Conservation (phyloP, 2,329 filamentous ascomycete species). For the Aspergillus sp. region DNA sequence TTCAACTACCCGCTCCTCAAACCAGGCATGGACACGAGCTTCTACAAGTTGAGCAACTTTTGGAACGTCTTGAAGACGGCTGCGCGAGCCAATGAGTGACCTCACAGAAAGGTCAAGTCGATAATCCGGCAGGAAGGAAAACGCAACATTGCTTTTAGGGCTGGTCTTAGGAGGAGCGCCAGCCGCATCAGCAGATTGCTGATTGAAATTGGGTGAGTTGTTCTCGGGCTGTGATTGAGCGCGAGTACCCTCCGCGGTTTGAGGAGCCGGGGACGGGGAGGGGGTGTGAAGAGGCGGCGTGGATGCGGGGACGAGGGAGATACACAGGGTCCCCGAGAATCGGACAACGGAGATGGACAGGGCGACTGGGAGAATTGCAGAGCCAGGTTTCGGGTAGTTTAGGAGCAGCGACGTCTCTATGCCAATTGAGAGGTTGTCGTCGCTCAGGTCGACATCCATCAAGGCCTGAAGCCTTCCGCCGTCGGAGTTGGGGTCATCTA, state of each 20-base stretch:
- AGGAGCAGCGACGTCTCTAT: conserved; percentile 91
- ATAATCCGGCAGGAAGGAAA: conserved; percentile 74
- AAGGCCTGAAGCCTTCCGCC: conserved; percentile 83
- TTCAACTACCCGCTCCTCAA: conserved; percentile 65
- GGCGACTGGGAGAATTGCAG: conserved; percentile 87
- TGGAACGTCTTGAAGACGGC: conserved; percentile 62
- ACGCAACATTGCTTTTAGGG: conserved; percentile 80
- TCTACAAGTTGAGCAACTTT: conserved; percentile 66
- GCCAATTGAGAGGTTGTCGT: conserved; percentile 85
- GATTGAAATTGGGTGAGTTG: conserved; percentile 10
- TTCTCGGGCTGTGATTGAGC: conserved; percentile 8
- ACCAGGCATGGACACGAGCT: conserved; percentile 63
- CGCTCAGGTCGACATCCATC: conserved; percentile 95
- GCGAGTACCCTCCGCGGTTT: conserved; percentile 15
- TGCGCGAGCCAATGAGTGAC: conserved; percentile 61
- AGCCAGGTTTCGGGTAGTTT: conserved; percentile 88
- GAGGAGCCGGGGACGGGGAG: conserved; percentile 28
- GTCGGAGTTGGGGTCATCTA: conserved; percentile 55
- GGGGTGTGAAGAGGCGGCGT: conserved; percentile 35
- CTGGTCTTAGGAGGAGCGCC: conserved; percentile 41
- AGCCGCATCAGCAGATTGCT: not conserved
- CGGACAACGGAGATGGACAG: conserved; percentile 87
- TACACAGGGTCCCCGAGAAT: conserved; percentile 90
- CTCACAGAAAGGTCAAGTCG: conserved; percentile 63
- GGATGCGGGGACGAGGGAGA: conserved; percentile 80